Evolutionary conservation across 2,329 filamentous ascomycete species (phyloP).

Genomic region (Passalora sequoiae): DNA sequence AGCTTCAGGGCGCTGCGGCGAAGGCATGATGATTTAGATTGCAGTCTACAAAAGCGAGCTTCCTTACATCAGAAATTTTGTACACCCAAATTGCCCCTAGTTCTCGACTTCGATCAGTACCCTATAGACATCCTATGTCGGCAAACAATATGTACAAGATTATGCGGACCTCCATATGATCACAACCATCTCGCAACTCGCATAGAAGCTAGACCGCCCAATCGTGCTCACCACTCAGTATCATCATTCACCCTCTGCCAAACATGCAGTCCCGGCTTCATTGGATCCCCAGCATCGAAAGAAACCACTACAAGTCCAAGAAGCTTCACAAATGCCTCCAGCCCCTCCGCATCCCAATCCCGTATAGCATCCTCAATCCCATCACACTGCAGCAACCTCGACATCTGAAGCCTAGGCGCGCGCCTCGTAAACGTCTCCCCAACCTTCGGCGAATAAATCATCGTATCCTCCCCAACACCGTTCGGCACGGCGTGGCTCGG

Average conservation of each 20-base stretch:
- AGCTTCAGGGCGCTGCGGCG: too few species aligned
- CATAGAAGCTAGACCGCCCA: too few species aligned
- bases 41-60: too few species aligned
- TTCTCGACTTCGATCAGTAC: too few species aligned
- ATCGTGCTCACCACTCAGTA: background rate
- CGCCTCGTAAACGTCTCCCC: background rate
- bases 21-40: too few species aligned
- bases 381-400: slow-evolving; percentile 6
- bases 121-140: too few species aligned
- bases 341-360: slow-evolving; percentile 6
- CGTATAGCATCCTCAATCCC: slow-evolving; percentile 7
- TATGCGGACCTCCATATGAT: too few species aligned
- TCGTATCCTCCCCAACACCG: background rate
- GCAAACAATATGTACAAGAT: too few species aligned
- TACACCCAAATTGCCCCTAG: too few species aligned
- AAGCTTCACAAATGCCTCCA: slow-evolving; percentile 7
- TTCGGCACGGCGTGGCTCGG: background rate
- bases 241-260: slow-evolving; percentile 6
- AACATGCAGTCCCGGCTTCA: slow-evolving; percentile 10
- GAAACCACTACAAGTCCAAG: slow-evolving; percentile 5
- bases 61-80: too few species aligned
- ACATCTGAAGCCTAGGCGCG: background rate
- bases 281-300: slow-evolving; percentile 1
- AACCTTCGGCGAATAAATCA: background rate
- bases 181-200: too few species aligned